Evolutionary conservation across 768 basidiomycete species (phyloP).

Genomic region (Tulasnella sp.): DNA sequence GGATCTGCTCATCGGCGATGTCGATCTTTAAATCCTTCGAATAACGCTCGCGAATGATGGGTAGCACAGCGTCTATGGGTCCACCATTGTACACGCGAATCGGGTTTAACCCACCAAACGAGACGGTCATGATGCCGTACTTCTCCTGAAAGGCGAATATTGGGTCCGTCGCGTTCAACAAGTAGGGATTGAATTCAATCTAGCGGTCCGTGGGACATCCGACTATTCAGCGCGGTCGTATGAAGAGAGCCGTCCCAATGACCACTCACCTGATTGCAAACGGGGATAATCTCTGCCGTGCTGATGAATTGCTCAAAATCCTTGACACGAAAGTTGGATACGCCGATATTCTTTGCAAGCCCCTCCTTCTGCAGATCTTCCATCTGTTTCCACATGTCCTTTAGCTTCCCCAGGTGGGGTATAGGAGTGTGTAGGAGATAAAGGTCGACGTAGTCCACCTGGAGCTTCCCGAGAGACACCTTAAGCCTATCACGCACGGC

Average conservation of each 20-base stretch:
- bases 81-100: not conserved
- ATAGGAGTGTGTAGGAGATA: conserved; percentile 28
- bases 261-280: conserved; percentile 27
- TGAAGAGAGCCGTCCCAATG: not conserved
- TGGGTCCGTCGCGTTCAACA: conserved; percentile 21
- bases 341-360: conserved; percentile 29
- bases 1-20: conserved; percentile 4
- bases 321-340: conserved; percentile 30
- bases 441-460: conserved; percentile 25
- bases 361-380: conserved; percentile 26
- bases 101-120: conserved; percentile 7
- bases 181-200: conserved; percentile 33
- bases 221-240: not conserved
- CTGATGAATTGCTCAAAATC: conserved; percentile 28
- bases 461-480: conserved; percentile 24
- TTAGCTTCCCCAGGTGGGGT: conserved; percentile 17
- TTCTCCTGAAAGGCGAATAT: conserved; percentile 24
- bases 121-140: conserved; percentile 22
- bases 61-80: not conserved
- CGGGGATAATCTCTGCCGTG: conserved; percentile 25
- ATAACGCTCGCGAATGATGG: not conserved
- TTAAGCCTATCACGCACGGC: conserved; percentile 24
- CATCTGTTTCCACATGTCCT: conserved; percentile 25
- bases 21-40: not conserved
- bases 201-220: conserved; percentile 13